A percentile compares a stretch with the other conserved stretches of the same genome.
These are phyloP conservation scores for Wickerhamomyces strasburgensis DNA, from an alignment of 805 yeast species.

Conservation along the genomic window DNA sequence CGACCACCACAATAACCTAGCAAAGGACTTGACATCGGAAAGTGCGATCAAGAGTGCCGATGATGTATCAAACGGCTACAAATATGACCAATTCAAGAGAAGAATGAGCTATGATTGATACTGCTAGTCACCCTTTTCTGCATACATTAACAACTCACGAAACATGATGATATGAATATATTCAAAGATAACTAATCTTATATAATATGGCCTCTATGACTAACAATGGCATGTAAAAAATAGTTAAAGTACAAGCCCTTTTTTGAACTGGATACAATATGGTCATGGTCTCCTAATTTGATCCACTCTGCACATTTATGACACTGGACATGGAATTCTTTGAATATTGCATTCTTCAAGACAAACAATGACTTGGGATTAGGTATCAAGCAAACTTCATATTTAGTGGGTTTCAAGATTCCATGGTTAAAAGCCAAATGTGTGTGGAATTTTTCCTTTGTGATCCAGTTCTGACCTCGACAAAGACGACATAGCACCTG, in stretches of 20 bases:
- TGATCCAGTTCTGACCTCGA: slow-evolving; percentile 23
- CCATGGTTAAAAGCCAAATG: slow-evolving; percentile 26
- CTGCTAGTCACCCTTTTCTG: no score
- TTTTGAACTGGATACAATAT: background rate
- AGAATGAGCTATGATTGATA: slow-evolving; percentile 15
- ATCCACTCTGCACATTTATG: slow-evolving; percentile 20
- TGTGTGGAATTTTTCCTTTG: slow-evolving; percentile 7
- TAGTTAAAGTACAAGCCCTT: slow-evolving; percentile 23
- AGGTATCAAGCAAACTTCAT: slow-evolving; percentile 10
- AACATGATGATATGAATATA: background rate
- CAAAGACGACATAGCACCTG: slow-evolving; percentile 25
- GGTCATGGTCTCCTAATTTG: slow-evolving; percentile 12
- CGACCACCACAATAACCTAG: no score
- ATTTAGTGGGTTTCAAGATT: slow-evolving; percentile 8
- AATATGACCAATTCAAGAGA: slow-evolving; percentile 22
- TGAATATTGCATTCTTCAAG: slow-evolving; percentile 4
- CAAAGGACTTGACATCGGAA: no score
- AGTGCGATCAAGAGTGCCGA: no score
- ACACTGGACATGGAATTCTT: slow-evolving; percentile 16
- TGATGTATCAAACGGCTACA: no score
- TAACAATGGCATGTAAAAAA: slow-evolving; percentile 18
- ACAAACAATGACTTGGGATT: slow-evolving; percentile 17
- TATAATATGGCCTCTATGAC: slow-evolving; percentile 8
- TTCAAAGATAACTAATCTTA: background rate
- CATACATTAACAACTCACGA: no score